Evolutionary conservation across 2,329 filamentous ascomycete genomes (phyloP), one percentile per base, ranked within the genome.

Genomic region (Cladosporium sphaerospermum): DNA sequence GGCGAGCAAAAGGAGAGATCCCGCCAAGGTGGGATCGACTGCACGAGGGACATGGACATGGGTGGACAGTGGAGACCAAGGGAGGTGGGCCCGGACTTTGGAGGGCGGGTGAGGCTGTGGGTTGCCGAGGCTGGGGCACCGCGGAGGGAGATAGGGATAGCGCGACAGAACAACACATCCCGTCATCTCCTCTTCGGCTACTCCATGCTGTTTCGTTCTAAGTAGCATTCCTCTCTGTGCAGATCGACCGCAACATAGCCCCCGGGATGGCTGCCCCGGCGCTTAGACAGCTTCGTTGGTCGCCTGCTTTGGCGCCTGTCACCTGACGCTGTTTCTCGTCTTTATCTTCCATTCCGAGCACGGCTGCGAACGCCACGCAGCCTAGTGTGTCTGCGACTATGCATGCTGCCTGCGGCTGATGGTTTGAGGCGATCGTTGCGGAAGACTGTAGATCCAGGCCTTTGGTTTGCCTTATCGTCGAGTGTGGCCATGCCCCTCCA

Each of bases 1-100:
- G 44, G 23, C 48, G 42, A 40, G 40, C 48, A 51, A 51, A 51
- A 51, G 48, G 48, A 34, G 48, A 44, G 9, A 40, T 40, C 32
- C 48, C 40, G 40, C 48, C 43, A 51, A 40, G 47, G 40, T 36
- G n/a, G 28, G n/a, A 16, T 16, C 48, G 48, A 51, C 39, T 16
- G 36, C 36, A 39, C 4, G 10, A 14, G 11, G 36, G 39, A 43
- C 39, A 50, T 31, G n/a, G 16, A 23, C 40, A 42, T 37, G 48
- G 42, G 42, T 44, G 42, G 42, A 32, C 36, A 39, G 36, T 39
- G 36, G 36, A 14, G 36, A n/a, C n/a, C n/a, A 39, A 39, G n/a
- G 36, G 16, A 14, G n/a, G 36, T 39, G 36, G 36, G 36, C 16
- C 36, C 34, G 10, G 23, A 28, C n/a, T 36, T 36, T 11, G 34